Conservation (phyloP, 768 basidiomycete species). For the Calocera cornea region DNA sequence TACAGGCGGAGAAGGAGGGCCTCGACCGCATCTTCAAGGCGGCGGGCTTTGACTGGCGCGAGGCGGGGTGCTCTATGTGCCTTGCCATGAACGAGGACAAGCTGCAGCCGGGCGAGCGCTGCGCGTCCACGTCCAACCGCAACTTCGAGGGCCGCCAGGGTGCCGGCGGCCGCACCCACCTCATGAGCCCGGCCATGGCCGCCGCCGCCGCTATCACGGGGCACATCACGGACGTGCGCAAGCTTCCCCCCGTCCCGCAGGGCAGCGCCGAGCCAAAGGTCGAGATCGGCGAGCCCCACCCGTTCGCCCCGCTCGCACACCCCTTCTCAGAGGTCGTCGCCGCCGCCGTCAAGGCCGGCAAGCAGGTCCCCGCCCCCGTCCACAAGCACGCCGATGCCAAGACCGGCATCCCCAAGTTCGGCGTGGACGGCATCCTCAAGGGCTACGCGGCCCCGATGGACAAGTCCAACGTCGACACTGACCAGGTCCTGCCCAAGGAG, state of each 20-base stretch:
- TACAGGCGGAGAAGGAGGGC: conserved; percentile 81
- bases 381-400: conserved; percentile 20
- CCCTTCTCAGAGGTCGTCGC: conserved; percentile 17
- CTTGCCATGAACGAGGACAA: conserved; percentile 92
- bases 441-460: conserved; percentile 20
- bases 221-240: conserved; percentile 70
- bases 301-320: conserved; percentile 40
- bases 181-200: conserved; percentile 85
- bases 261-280: conserved; percentile 31
- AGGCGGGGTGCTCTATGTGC: conserved; percentile 93
- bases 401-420: conserved; percentile 18
- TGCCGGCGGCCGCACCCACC: conserved; percentile 75
- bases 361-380: conserved; percentile 34
- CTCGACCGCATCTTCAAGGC: conserved; percentile 74
- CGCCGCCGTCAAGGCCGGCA: conserved; percentile 23
- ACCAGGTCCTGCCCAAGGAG: conserved; percentile 34
- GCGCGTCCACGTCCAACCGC: conserved; percentile 83
- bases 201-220: conserved; percentile 84
- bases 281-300: conserved; percentile 50
- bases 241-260: conserved; percentile 42
- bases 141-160: conserved; percentile 87
- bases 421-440: conserved; percentile 10
- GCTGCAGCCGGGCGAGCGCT: conserved; percentile 62
- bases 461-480: conserved; percentile 24
- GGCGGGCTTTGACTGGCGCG: conserved; percentile 89